phyloP scores from a whole-genome alignment of 768 basidiomycete genomes.

The Hirschioporus abietinus region DNA sequence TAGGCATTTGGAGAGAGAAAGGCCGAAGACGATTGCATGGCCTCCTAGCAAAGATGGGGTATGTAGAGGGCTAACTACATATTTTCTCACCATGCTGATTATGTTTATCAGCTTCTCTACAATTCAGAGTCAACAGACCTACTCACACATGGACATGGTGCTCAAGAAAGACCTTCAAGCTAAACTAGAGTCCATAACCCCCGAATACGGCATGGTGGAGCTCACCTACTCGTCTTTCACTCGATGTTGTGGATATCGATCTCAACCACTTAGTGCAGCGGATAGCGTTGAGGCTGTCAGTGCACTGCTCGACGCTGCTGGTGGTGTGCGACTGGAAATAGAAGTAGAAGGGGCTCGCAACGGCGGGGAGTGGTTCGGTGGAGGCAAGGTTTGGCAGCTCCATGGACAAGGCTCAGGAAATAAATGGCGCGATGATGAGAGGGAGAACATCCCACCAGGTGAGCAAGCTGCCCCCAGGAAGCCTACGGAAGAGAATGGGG shows the following conservation, averaged over 20 bases:
- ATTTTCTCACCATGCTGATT: constrained; percentile 7
- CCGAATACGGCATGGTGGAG: constrained; percentile 92
- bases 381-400: constrained; percentile 72
- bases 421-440: constrained; percentile 31
- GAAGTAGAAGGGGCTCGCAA: constrained; percentile 84
- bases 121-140: constrained; percentile 89
- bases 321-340: constrained; percentile 84
- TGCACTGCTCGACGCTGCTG: constrained; percentile 86
- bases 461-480: constrained; percentile 18
- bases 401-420: constrained; percentile 32
- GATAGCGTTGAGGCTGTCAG: constrained; percentile 89
- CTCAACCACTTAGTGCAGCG: constrained; percentile 83
- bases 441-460: constrained; percentile 33
- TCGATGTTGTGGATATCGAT: constrained; percentile 85
- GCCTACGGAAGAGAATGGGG: constrained; percentile 24
- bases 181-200: constrained; percentile 85
- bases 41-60: constrained; percentile 98
- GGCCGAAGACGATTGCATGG: constrained; percentile 88
- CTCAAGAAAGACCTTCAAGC: constrained; percentile 74
- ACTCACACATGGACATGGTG: constrained; percentile 94
- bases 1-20: constrained; percentile 95
- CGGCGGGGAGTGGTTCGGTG: constrained; percentile 96
- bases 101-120: constrained; percentile 71
- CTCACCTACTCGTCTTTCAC: constrained; percentile 91
- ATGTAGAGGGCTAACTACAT: constrained; percentile 19